Conservation (phyloP, 192 early-diverging fungal species). For the Gigaspora rosea region DNA sequence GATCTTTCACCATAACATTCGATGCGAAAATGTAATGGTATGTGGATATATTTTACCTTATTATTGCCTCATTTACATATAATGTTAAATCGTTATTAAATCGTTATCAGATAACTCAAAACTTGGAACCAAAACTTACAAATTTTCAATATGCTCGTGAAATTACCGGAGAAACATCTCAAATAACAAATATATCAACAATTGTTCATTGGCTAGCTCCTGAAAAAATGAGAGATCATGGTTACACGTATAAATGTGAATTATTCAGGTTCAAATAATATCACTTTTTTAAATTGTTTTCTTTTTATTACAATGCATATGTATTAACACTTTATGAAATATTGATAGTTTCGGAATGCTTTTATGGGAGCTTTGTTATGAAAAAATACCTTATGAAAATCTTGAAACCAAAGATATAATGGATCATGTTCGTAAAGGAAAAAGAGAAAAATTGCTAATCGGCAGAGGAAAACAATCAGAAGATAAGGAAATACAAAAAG, state of each 20-base stretch:
- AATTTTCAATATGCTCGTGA: conserved; percentile 14
- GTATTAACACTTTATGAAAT: not conserved
- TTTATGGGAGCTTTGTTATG: conserved; percentile 10
- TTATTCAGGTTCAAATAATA: conserved; percentile 17
- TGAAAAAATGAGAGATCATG: conserved; percentile 4
- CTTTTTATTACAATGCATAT: not conserved
- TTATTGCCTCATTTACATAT: not conserved
- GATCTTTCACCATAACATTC: conserved; percentile 24
- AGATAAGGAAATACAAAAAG: conserved; percentile 1
- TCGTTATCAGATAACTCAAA: conserved; percentile 9
- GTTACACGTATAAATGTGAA: conserved; percentile 25
- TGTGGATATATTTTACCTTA: not conserved
- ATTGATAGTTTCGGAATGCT: conserved; percentile 10
- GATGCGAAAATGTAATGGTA: conserved; percentile 30
- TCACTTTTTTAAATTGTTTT: not conserved
- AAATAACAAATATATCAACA: not conserved
- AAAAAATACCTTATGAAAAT: not conserved
- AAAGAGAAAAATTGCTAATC: not conserved
- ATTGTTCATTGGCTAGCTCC: conserved; percentile 21
- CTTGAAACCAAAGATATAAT: not conserved
- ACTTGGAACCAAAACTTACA: conserved; percentile 13
- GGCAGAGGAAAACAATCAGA: not conserved
- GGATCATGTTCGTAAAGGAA: not conserved
- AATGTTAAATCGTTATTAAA: not conserved
- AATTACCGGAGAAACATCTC: not conserved